A percentile compares a stretch with the other conserved stretches of the same genome.
phyloP scores from a whole-genome alignment of 2,329 filamentous ascomycete genomes.

The Fusarium anthophilum region DNA sequence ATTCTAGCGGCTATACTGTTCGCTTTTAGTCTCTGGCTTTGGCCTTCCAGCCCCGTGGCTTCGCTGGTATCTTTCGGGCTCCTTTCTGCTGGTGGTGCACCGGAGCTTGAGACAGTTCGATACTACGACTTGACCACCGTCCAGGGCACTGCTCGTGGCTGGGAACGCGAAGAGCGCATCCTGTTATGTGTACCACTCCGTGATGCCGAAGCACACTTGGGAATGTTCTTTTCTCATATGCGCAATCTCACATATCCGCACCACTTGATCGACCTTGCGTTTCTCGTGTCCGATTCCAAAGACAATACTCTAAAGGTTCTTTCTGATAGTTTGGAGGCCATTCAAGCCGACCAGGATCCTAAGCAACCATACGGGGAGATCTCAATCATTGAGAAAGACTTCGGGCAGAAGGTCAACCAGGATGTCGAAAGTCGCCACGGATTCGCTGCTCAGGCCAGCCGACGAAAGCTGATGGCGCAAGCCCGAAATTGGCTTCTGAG shows the following conservation, averaged over 20 bases:
- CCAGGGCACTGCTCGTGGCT: slow-evolving; percentile 89
- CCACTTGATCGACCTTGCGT: slow-evolving; percentile 94
- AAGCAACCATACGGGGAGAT: slow-evolving; percentile 93
- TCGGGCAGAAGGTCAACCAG: slow-evolving; percentile 96
- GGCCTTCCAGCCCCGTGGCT: slow-evolving; percentile 70
- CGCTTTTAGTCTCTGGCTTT: slow-evolving; percentile 78
- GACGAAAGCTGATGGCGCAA: slow-evolving; percentile 97
- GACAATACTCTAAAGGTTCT: slow-evolving; percentile 85
- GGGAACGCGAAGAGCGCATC: slow-evolving; percentile 96
- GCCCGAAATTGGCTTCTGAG: slow-evolving; percentile 97
- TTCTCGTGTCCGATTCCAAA: slow-evolving; percentile 96
- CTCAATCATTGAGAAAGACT: slow-evolving; percentile 98
- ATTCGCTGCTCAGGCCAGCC: slow-evolving; percentile 92
- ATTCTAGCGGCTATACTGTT: slow-evolving; percentile 66
- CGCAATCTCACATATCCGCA: slow-evolving; percentile 98
- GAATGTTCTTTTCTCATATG: slow-evolving; percentile 99
- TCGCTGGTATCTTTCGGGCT: slow-evolving; percentile 76
- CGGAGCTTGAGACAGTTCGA: slow-evolving; percentile 91
- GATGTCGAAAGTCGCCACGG: slow-evolving; percentile 98
- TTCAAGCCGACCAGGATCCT: slow-evolving; percentile 83
- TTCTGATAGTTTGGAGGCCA: slow-evolving; percentile 75
- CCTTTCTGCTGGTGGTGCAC: slow-evolving; percentile 71
- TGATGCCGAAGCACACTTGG: slow-evolving; percentile 89
- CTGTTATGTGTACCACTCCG: slow-evolving; percentile 92
- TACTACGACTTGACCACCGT: slow-evolving; percentile 96